Evolutionary conservation across 805 yeast species (phyloP).

Genomic region (Candida palmyrensis): DNA sequence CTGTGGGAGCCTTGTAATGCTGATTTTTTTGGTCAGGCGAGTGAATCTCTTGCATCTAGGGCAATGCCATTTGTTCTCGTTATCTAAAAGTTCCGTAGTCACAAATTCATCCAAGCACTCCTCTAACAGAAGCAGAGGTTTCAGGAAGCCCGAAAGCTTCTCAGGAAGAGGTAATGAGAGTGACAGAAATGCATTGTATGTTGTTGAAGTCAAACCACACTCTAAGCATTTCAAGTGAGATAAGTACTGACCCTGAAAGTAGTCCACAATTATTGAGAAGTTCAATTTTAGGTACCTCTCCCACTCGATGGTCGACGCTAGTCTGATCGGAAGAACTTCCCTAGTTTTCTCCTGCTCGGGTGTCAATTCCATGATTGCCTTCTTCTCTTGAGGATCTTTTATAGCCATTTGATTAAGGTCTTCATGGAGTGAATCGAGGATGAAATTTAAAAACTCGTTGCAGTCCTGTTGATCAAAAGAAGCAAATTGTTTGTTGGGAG

Average conservation of each 20-base stretch:
- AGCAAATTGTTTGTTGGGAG: slow-evolving; percentile 53
- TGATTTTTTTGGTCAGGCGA: slow-evolving; percentile 61
- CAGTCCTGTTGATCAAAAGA: slow-evolving; percentile 80
- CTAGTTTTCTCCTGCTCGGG: slow-evolving; percentile 65
- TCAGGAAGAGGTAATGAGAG: slow-evolving; percentile 76
- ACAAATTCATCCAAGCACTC: slow-evolving; percentile 78
- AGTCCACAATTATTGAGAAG: slow-evolving; percentile 72
- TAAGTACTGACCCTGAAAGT: slow-evolving; percentile 84
- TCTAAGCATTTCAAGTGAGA: slow-evolving; percentile 71
- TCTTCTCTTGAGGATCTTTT: slow-evolving; percentile 24
- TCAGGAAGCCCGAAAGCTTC: slow-evolving; percentile 20
- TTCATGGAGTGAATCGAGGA: slow-evolving; percentile 76
- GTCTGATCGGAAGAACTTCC: slow-evolving; percentile 67
- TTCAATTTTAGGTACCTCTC: slow-evolving; percentile 77
- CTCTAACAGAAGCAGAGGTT: slow-evolving; percentile 33
- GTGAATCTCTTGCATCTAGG: slow-evolving; percentile 64
- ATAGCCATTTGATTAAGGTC: slow-evolving; percentile 66
- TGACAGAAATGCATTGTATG: slow-evolving; percentile 78
- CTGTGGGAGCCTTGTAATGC: slow-evolving; percentile 73
- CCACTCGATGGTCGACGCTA: slow-evolving; percentile 91
- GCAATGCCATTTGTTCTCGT: slow-evolving; percentile 82
- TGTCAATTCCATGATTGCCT: slow-evolving; percentile 40
- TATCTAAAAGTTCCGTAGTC: slow-evolving; percentile 66
- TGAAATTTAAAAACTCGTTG: slow-evolving; percentile 71
- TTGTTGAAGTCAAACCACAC: slow-evolving; percentile 76